phyloP scores from a whole-genome alignment of 2,329 filamentous ascomycete genomes.

The Ambrosiella beaveri region DNA sequence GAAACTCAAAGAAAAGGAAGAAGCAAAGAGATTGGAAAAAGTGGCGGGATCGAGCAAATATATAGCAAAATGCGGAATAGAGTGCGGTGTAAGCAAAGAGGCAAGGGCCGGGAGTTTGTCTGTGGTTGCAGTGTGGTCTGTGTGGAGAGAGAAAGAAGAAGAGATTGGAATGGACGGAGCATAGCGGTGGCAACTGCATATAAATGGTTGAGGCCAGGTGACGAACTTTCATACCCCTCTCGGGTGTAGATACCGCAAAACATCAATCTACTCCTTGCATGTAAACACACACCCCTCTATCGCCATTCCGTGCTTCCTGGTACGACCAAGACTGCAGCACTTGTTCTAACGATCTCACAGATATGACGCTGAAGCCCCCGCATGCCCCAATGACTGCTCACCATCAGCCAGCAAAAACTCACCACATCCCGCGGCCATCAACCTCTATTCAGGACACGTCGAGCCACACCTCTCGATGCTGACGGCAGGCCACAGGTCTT shows the following conservation, averaged over 20 bases:
- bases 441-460: not conserved
- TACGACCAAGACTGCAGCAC: not conserved
- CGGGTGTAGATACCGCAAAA: not conserved
- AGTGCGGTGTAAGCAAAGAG: not conserved
- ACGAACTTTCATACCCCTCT: not conserved
- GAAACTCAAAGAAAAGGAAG: not conserved
- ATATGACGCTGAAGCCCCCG: not conserved
- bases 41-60: not conserved
- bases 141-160: constrained; percentile 4
- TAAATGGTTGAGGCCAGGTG: constrained; percentile 1
- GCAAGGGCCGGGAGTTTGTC: constrained; percentile 5
- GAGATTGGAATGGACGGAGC: not conserved
- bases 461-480: not conserved
- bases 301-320: constrained; percentile 3
- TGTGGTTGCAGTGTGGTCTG: constrained; percentile 3
- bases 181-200: not conserved
- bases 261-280: not conserved
- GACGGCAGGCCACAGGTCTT: not conserved
- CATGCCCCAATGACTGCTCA: no score
- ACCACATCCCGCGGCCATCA: no score
- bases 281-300: not conserved
- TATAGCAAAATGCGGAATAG: not conserved
- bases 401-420: no score
- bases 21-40: not conserved
- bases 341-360: no score